Percentiles rank a stretch among this genome's conserved stretches.
Evolutionary conservation across 2,329 filamentous ascomycete species (phyloP).

Genomic region (Xylaria sp.): DNA sequence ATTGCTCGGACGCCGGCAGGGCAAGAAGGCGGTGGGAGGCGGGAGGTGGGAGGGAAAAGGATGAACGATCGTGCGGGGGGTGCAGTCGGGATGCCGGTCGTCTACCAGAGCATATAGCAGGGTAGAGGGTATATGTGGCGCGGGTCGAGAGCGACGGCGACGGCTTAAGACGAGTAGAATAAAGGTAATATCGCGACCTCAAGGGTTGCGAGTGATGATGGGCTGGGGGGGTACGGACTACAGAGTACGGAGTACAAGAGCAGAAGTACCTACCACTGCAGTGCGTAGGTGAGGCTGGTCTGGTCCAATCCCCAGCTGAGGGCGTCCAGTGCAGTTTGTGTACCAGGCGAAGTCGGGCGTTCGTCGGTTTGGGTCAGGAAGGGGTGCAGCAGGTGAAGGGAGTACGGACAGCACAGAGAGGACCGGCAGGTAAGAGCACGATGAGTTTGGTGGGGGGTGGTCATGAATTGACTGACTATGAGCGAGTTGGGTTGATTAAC

Average conservation of each 20-base stretch:
- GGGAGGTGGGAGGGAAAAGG: constrained; percentile 9
- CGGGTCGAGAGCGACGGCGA: constrained; percentile 10
- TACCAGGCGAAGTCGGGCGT: constrained; percentile 2
- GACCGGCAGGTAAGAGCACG: constrained; percentile 1
- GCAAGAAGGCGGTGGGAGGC: constrained; percentile 6
- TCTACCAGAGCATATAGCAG: neutral
- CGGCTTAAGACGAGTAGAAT: constrained; percentile 5
- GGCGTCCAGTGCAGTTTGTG: constrained; percentile 2
- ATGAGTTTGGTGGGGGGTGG: neutral
- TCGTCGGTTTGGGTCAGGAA: neutral
- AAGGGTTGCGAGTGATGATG: no score
- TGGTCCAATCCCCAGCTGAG: constrained; percentile 5
- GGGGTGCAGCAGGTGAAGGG: neutral
- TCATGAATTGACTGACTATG: neutral
- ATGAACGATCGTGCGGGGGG: constrained; percentile 4
- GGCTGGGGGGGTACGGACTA: neutral
- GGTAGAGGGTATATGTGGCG: constrained; percentile 2
- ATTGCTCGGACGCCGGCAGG: constrained; percentile 24
- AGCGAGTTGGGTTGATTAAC: neutral
- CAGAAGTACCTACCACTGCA: neutral
- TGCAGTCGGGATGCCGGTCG: constrained; percentile 5
- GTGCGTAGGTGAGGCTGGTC: constrained; percentile 2
- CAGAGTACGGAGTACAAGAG: neutral
- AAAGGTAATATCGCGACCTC: constrained; percentile 2
- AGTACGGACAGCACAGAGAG: constrained; percentile 6